A percentile compares a stretch with the other conserved stretches of the same genome.
phyloP scores from a whole-genome alignment of 768 basidiomycete genomes.

The Mycena albidolilacea region DNA sequence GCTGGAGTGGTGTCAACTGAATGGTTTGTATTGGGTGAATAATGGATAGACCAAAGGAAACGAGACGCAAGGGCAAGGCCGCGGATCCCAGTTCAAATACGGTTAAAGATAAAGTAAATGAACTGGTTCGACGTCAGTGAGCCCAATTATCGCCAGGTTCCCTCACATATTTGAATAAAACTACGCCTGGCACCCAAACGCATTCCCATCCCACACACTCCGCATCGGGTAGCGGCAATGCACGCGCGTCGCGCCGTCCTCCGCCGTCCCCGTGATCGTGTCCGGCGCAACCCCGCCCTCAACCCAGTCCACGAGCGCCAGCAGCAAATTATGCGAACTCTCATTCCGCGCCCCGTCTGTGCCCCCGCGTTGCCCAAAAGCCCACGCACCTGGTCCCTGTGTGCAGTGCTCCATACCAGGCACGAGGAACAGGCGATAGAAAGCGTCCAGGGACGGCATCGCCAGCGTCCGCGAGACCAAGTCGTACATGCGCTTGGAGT shows the following conservation, averaged over 20 bases:
- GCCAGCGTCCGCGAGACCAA: slow-evolving; percentile 40
- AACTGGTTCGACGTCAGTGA: too few species aligned
- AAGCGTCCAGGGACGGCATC: slow-evolving; percentile 37
- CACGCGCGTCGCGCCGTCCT: slow-evolving; percentile 2
- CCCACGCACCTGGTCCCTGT: slow-evolving; percentile 38
- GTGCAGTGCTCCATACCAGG: slow-evolving; percentile 46
- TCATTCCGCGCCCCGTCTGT: neutral
- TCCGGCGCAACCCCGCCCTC: slow-evolving; percentile 16
- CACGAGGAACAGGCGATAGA: slow-evolving; percentile 46
- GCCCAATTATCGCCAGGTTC: neutral
- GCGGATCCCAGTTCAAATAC: too few species aligned
- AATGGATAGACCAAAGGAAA: too few species aligned
- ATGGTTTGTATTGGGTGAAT: too few species aligned
- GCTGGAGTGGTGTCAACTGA: too few species aligned
- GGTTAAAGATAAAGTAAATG: too few species aligned
- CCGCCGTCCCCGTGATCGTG: slow-evolving; percentile 8
- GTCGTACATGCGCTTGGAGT: slow-evolving; percentile 40
- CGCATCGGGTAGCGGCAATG: slow-evolving; percentile 15
- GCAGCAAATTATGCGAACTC: slow-evolving; percentile 1
- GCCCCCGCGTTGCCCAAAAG: slow-evolving; percentile 34
- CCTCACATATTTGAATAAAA: neutral
- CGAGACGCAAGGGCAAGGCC: too few species aligned
- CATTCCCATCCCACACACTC: slow-evolving; percentile 10
- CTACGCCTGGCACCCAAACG: neutral
- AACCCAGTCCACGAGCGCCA: slow-evolving; percentile 16